Evolutionary conservation across 192 early-diverging fungal species (phyloP).

Genomic region (Glomus cerebriforme): DNA sequence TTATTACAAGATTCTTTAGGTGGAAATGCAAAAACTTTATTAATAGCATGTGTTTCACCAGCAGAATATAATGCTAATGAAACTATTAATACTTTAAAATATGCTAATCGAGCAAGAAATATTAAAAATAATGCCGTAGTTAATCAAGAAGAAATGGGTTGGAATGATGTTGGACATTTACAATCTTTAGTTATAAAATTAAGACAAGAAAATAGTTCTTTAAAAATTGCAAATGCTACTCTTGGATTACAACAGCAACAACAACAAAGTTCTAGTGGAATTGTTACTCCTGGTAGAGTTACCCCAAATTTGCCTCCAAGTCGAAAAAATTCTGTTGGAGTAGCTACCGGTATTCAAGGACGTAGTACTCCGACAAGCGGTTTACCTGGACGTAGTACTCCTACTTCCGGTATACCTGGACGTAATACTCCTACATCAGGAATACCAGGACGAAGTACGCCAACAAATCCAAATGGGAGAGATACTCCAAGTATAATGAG

Average conservation of each 20-base stretch:
- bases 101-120: slow-evolving; percentile 93
- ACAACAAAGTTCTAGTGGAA: background rate
- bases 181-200: slow-evolving; percentile 64
- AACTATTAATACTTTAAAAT: slow-evolving; percentile 93
- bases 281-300: background rate
- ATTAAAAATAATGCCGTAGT: slow-evolving; percentile 90
- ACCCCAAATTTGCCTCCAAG: background rate
- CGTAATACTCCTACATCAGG: background rate
- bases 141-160: slow-evolving; percentile 69
- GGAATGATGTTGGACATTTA: slow-evolving; percentile 64
- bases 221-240: slow-evolving; percentile 36
- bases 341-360: background rate
- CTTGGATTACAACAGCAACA: background rate
- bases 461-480: slow-evolving; percentile 33
- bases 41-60: slow-evolving; percentile 92
- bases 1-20: slow-evolving; percentile 95
- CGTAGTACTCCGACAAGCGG: background rate
- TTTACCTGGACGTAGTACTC: background rate
- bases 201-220: slow-evolving; percentile 52
- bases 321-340: background rate
- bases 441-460: slow-evolving; percentile 25
- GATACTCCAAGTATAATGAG: slow-evolving; percentile 29
- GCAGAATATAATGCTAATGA: slow-evolving; percentile 84
- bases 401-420: background rate
- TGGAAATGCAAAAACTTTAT: slow-evolving; percentile 89